Evolutionary conservation across 192 early-diverging fungal species (phyloP).

Genomic region (Gaertneriomyces sp.): DNA sequence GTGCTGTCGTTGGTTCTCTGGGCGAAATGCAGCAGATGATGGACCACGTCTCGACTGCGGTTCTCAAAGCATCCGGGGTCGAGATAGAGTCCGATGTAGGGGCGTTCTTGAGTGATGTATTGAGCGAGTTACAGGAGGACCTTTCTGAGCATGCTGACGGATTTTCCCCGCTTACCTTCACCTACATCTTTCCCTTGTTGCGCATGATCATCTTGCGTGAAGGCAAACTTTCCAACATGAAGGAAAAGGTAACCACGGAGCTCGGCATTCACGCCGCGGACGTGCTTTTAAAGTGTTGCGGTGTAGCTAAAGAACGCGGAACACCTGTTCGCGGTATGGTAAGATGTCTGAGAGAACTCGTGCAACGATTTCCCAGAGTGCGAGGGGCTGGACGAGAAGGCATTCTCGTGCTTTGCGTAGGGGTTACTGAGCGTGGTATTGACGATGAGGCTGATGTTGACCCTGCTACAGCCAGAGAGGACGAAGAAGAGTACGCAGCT

Average conservation of each 20-base stretch:
- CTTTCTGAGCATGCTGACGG: constrained; percentile 4
- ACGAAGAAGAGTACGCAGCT: constrained; percentile 36
- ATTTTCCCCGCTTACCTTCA: constrained; percentile 33
- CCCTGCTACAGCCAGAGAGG: not conserved
- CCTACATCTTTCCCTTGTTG: constrained; percentile 48
- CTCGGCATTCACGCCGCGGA: constrained; percentile 41
- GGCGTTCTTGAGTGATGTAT: not conserved
- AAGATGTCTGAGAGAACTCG: constrained; percentile 34
- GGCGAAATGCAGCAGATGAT: too few relatives aligned
- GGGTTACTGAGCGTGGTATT: constrained; percentile 34
- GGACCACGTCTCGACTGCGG: too few relatives aligned
- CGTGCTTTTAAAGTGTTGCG: constrained; percentile 42
- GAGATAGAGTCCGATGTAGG: too few relatives aligned
- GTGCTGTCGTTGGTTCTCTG: constrained; percentile 31
- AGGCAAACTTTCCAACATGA: constrained; percentile 33
- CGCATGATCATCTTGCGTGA: constrained; percentile 32
- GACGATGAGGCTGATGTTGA: constrained; percentile 31
- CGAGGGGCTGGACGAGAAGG: constrained; percentile 38
- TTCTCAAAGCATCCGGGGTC: too few relatives aligned
- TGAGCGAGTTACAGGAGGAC: not conserved
- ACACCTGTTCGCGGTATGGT: constrained; percentile 38
- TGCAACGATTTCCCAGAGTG: constrained; percentile 42
- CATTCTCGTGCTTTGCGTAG: constrained; percentile 35
- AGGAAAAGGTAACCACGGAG: constrained; percentile 41
- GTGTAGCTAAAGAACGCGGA: constrained; percentile 26